phyloP scores from a whole-genome alignment of 805 yeast genomes.

The Kockiozyma suomiensis region DNA sequence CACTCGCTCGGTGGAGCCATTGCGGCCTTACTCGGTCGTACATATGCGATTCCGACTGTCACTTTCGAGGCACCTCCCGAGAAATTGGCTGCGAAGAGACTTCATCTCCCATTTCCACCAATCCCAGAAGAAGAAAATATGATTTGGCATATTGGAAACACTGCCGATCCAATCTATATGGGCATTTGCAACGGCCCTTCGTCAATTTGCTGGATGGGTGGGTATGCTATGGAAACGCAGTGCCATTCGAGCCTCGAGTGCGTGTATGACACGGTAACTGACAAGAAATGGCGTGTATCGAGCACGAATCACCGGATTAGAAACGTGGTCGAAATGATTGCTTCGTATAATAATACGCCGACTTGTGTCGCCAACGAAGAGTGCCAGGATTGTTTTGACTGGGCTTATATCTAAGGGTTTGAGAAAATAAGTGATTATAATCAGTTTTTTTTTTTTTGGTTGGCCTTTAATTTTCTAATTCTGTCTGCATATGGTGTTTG shows the following conservation, averaged over 20 bases:
- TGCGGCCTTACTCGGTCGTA: constrained; percentile 79
- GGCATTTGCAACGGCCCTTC: constrained; percentile 97
- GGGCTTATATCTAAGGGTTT: constrained; percentile 31
- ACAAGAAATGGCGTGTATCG: constrained; percentile 79
- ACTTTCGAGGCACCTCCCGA: constrained; percentile 96
- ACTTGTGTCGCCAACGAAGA: constrained; percentile 48
- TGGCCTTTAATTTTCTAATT: not conserved
- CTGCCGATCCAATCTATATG: constrained; percentile 96
- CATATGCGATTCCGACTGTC: constrained; percentile 88
- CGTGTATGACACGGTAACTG: constrained; percentile 85
- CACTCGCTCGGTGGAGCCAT: constrained; percentile 95
- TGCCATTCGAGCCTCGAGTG: constrained; percentile 92
- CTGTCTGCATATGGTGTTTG: constrained; percentile 14
- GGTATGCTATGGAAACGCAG: constrained; percentile 95
- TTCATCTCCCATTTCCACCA: constrained; percentile 90
- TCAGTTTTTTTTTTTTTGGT: too few species aligned
- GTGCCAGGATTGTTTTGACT: constrained; percentile 34
- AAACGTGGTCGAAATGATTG: constrained; percentile 77
- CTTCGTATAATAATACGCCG: constrained; percentile 76
- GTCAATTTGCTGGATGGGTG: constrained; percentile 85
- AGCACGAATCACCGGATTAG: constrained; percentile 88
- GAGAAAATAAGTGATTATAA: too few species aligned
- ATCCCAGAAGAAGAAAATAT: constrained; percentile 71
- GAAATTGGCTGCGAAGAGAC: constrained; percentile 72
- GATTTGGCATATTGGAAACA: constrained; percentile 95